Percentiles rank a stretch among this genome's conserved stretches.
These are phyloP conservation scores for Balamuthia mandrillaris DNA, from an alignment of 208 protist species.

Conservation along the genomic window DNA sequence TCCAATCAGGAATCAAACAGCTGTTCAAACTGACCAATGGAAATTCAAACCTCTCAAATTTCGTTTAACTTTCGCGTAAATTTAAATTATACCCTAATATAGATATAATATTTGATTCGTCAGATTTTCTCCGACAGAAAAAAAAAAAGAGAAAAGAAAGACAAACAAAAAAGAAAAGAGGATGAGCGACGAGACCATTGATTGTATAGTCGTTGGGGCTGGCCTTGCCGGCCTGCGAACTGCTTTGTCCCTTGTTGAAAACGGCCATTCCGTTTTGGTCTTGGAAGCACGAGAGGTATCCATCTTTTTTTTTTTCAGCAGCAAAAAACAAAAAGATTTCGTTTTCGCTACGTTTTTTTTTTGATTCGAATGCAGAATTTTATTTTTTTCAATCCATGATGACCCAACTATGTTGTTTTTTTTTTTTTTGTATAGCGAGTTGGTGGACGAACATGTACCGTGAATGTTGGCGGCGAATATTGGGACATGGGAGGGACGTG, in stretches of 20 bases:
- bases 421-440: constrained; percentile 31
- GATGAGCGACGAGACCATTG: no score
- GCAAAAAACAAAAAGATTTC: no score
- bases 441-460: constrained; percentile 28
- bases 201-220: constrained; percentile 44
- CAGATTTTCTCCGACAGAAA: no score
- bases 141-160: no score
- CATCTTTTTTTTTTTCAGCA: not conserved
- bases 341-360: not conserved
- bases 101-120: no score
- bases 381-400: not conserved
- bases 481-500: constrained; percentile 46
- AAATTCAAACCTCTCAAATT: no score
- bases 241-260: not conserved
- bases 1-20: no score
- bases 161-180: no score
- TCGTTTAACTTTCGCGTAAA: no score
- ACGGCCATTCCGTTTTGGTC: not conserved
- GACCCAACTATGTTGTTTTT: not conserved
- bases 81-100: no score
- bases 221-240: constrained; percentile 43
- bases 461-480: constrained; percentile 1
- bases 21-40: no score
- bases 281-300: constrained; percentile 43
- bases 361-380: no score